Conservation (phyloP, 176 grass and related monocot genomes). For the Tillandsia fasciculata region DNA sequence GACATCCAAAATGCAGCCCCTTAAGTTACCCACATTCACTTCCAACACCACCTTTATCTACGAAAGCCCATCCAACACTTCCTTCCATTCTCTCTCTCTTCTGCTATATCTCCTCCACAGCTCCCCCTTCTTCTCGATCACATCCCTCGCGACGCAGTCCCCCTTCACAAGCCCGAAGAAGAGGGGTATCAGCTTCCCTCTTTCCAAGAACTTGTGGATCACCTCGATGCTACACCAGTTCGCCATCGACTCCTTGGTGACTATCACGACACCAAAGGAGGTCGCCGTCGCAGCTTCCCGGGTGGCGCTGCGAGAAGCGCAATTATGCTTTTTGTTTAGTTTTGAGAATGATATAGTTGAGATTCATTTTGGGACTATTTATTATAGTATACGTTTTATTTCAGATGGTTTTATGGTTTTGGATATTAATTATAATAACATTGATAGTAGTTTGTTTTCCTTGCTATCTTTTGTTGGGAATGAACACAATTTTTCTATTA, state of each 20-base stretch:
- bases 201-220: constrained; percentile 26
- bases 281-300: constrained; percentile 28
- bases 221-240: constrained; percentile 43
- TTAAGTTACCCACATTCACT: constrained; percentile 11
- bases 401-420: too few relatives aligned
- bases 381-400: too few relatives aligned
- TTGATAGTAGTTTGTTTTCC: too few relatives aligned
- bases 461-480: too few relatives aligned
- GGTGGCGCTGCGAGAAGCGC: neutral
- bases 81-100: constrained; percentile 26
- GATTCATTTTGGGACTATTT: too few relatives aligned
- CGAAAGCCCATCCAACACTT: constrained; percentile 23
- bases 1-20: constrained; percentile 25
- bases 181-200: constrained; percentile 31
- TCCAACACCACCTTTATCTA: constrained; percentile 18
- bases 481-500: too few relatives aligned
- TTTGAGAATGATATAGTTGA: too few relatives aligned
- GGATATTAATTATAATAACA: too few relatives aligned
- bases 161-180: constrained; percentile 29
- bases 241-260: constrained; percentile 24
- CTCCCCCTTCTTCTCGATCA: too few relatives aligned
- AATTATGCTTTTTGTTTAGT: too few relatives aligned
- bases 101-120: constrained; percentile 21
- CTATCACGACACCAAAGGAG: constrained; percentile 24
- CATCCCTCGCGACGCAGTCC: constrained; percentile 13